These are phyloP conservation scores for Aspergillus ochraceoroseus DNA, from an alignment of 2,329 filamentous ascomycete species.

Conservation along the genomic window DNA sequence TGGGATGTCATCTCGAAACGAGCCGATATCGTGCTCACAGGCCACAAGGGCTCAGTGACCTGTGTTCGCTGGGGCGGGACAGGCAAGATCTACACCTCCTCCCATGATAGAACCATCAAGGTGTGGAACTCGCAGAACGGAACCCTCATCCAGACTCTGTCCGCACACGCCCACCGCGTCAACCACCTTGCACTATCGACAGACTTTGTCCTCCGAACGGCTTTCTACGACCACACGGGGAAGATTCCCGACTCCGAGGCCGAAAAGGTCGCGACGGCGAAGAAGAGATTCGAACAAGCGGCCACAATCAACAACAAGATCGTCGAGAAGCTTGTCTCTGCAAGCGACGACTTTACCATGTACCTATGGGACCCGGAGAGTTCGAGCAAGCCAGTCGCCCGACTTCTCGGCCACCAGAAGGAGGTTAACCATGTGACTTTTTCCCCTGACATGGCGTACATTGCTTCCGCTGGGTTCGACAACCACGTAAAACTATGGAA, in stretches of 20 bases:
- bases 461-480: conserved; percentile 87
- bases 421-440: conserved; percentile 95
- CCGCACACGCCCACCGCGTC: conserved; percentile 85
- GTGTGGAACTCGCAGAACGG: conserved; percentile 81
- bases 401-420: conserved; percentile 91
- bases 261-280: conserved; percentile 68
- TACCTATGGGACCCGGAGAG: conserved; percentile 84
- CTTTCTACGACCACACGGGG: conserved; percentile 77
- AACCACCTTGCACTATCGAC: conserved; percentile 93
- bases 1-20: conserved; percentile 77
- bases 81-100: conserved; percentile 74
- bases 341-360: conserved; percentile 93
- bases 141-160: conserved; percentile 71
- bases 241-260: conserved; percentile 64
- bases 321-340: conserved; percentile 79
- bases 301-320: conserved; percentile 70
- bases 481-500: conserved; percentile 94
- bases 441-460: conserved; percentile 79
- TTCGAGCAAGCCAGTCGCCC: conserved; percentile 77
- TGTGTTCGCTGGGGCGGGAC: conserved; percentile 95
- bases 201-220: conserved; percentile 80
- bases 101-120: conserved; percentile 87
- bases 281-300: conserved; percentile 77
- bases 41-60: conserved; percentile 82
- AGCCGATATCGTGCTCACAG: conserved; percentile 76